These are phyloP conservation scores for Trichosporon sp. DNA, from an alignment of 1,284 basidiomycete species.

Conservation along the genomic window DNA sequence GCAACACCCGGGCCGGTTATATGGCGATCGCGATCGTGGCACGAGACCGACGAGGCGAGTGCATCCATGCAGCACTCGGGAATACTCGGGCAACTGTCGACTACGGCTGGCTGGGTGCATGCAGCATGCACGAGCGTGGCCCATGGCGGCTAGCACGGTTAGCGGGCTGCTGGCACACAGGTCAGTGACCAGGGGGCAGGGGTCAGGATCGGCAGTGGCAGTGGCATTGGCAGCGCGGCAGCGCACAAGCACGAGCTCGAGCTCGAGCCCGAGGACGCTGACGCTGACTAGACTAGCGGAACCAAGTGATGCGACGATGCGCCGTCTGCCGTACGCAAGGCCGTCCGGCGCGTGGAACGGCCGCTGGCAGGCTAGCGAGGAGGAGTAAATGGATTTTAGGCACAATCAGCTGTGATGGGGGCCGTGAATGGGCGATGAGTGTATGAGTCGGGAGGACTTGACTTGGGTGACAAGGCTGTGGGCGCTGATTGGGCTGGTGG, in stretches of 20 bases:
- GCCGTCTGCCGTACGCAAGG: too few relatives aligned
- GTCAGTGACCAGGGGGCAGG: background rate
- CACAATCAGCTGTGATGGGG: background rate
- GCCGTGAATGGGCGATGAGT: background rate
- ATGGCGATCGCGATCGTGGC: background rate
- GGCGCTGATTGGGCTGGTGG: conserved; percentile 6
- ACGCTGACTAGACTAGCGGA: too few relatives aligned
- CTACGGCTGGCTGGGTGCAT: background rate
- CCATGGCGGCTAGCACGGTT: conserved; percentile 5
- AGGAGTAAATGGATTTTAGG: background rate
- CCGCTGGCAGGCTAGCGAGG: too few relatives aligned
- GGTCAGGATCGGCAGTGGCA: conserved; percentile 1
- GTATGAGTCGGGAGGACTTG: background rate
- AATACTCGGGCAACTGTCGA: background rate
- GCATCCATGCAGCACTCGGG: background rate
- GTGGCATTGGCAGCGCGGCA: background rate
- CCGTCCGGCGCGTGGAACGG: too few relatives aligned
- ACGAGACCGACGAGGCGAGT: background rate
- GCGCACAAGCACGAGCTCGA: background rate
- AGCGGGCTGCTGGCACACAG: background rate
- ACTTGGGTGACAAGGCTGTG: background rate
- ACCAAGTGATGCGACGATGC: too few relatives aligned
- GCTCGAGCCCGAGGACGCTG: too few relatives aligned
- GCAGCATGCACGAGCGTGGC: background rate
- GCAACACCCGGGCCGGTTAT: background rate